Evolutionary conservation across 2,329 filamentous ascomycete genomes (phyloP).

Genomic region (Exophiala phaeomuriformis): DNA sequence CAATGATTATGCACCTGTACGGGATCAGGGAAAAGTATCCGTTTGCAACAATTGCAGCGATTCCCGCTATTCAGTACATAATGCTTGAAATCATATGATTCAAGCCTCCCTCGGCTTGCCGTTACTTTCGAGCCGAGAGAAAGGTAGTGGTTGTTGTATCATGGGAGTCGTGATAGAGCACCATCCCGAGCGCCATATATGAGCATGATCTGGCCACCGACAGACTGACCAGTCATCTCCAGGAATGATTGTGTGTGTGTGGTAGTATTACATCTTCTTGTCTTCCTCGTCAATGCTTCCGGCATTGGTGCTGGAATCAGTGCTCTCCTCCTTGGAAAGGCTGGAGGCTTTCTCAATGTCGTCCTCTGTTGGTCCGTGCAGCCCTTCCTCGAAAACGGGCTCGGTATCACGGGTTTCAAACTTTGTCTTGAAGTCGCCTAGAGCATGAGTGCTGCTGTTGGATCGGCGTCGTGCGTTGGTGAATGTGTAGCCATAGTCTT

Average conservation of each 20-base stretch:
- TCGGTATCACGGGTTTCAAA: constrained; percentile 86
- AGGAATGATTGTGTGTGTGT: constrained; percentile 1
- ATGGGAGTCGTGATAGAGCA: constrained; percentile 19
- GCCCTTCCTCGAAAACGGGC: constrained; percentile 80
- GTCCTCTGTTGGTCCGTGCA: constrained; percentile 61
- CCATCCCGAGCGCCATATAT: constrained; percentile 20
- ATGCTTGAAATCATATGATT: constrained; percentile 11
- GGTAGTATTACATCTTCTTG: constrained; percentile 39
- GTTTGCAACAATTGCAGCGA: constrained; percentile 3
- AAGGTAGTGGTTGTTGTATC: constrained; percentile 10
- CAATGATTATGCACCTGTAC: no score
- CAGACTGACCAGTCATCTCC: constrained; percentile 7
- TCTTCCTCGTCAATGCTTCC: constrained; percentile 52
- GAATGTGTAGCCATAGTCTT: constrained; percentile 77
- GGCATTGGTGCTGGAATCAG: constrained; percentile 49
- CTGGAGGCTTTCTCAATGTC: constrained; percentile 43
- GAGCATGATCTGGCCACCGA: constrained; percentile 9
- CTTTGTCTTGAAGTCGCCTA: constrained; percentile 87
- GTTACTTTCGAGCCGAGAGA: constrained; percentile 1
- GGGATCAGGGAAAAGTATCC: constrained; percentile 2
- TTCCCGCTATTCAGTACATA: constrained; percentile 15
- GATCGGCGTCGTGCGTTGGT: constrained; percentile 82
- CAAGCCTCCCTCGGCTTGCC: background rate
- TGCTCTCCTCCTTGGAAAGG: constrained; percentile 45
- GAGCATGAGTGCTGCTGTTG: constrained; percentile 72